Conservation (phyloP, 768 basidiomycete genomes). For the Collybia sp. region DNA sequence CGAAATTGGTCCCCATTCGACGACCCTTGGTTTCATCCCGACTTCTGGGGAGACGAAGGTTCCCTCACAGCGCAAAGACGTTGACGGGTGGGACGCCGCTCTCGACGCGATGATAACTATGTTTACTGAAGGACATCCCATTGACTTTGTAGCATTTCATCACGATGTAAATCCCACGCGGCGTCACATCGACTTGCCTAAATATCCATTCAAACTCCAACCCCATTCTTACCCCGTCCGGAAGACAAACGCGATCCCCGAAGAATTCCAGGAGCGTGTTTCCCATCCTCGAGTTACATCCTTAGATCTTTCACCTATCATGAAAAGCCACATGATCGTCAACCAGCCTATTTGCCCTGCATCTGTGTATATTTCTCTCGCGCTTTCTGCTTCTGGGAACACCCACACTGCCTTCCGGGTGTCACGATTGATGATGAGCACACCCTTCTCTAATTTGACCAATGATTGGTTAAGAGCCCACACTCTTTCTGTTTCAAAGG, state of each 20-base stretch:
- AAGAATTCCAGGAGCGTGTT: background rate
- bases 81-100: conserved; percentile 1
- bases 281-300: conserved; percentile 1
- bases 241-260: background rate
- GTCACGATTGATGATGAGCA: background rate
- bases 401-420: background rate
- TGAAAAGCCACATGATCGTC: background rate
- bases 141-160: conserved; percentile 1
- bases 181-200: conserved; percentile 1
- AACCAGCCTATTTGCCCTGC: conserved; percentile 1
- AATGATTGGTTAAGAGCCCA: conserved; percentile 1
- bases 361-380: conserved; percentile 1
- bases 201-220: conserved; percentile 2
- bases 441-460: background rate
- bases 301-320: background rate
- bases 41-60: background rate
- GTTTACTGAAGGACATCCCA: background rate
- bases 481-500: no score
- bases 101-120: conserved; percentile 1
- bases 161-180: conserved; percentile 2
- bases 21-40: conserved; percentile 2
- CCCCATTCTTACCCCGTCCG: conserved; percentile 4
- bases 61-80: conserved; percentile 1
- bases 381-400: background rate
- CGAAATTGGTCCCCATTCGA: conserved; percentile 5